Evolutionary conservation across 2,329 filamentous ascomycete genomes (phyloP), one percentile per base, ranked within the genome.

Genomic region (Fusarium annulatum): DNA sequence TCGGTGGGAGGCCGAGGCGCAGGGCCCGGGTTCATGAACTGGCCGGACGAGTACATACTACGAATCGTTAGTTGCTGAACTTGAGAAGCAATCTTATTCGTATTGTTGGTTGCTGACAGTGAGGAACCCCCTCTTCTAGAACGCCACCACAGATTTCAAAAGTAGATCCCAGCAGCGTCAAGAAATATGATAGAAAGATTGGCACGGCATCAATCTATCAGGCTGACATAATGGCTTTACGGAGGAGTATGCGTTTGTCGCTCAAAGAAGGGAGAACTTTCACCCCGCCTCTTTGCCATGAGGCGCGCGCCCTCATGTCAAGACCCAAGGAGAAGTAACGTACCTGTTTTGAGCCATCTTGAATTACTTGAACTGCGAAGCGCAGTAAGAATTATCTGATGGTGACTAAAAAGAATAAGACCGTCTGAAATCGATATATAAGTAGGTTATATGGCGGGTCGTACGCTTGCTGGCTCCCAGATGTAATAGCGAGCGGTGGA

Each of bases 21-120:
- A 77, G 96, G 96, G 74, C 96, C 95, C 71, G 96, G 95, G 83
- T 98, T 98, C 93, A 98, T 97, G 86, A 98, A 98, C 82, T 91
- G 89, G 78, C 87, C 89, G 74, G 86, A 85, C 46, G 88, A 84
- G 80, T 91, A 92, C 77, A 88, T 83, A 80, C 88, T 91, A 78
- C 30, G 38, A 52, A 51, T 61, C 51, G 69, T 78, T 64, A 78
- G 76, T 65, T 64, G 48, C 61, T 38, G 39, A 46, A 51, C 43
- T 26, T n/a, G 30, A 52, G n/a, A 45, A 62, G 45, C 41, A 34
- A 48, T 43, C 52, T 67, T 23, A 28, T 58, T 11, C 52, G 34
- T 23, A 43, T 38, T 56, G 39, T 39, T n/a, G 23, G 58, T 48
- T 72, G 71, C 51, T 67, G 66, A 51, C 57, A 46, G 33, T 16